Evolutionary conservation across 2,329 filamentous ascomycete species (phyloP), one percentile per base, ranked within the genome.

Genomic region (Arthrocladium fulminans): DNA sequence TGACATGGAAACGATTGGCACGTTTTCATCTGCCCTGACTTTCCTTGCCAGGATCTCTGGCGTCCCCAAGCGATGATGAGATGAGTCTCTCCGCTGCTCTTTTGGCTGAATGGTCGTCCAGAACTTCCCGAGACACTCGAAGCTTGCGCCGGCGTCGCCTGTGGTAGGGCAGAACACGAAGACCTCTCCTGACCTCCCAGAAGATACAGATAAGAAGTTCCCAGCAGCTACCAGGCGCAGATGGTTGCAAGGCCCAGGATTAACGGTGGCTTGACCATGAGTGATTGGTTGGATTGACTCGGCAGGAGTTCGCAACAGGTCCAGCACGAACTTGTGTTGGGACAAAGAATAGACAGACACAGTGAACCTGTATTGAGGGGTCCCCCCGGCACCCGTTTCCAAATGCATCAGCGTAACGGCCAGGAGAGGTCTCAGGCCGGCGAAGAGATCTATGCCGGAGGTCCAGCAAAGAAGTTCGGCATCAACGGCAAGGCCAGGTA

Each of bases 261-360:
- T 76, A 54, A 80, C 74, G 52, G 86, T 84, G 19, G 82, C 67
- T 4, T 65, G 79, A 74, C 67, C 83, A 80, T 56, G 71, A 60
- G 61, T 70, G 46, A 30, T 81, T 69, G 51, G 24, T 69, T 59
- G 75, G 72, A 58, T 86, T 65, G 40, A 79, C 69, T 47, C 80
- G 71, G 61, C 79, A 73, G 43, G 85, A 77, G 83, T 81, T 58
- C 81, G 77, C 51, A 94, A 81, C 7, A 97, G 71, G 0, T 86
- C 84, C 22, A 82, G 77, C 47, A 96, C 67, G 48, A 79, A 77
- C 52, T 78, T 75, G 58, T 81, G 82, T n/a, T 82, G 86, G 57
- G 78, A 80, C 51, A 97, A 70, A 1, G 89, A 96, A 65, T 90
- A 94, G 0, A 97, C 72, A 57, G 96, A 88, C 4, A 95, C 87